These are phyloP conservation scores for Hordeum vulgare DNA, from an alignment of 176 grass and related monocot genomes.

Conservation along the genomic window DNA sequence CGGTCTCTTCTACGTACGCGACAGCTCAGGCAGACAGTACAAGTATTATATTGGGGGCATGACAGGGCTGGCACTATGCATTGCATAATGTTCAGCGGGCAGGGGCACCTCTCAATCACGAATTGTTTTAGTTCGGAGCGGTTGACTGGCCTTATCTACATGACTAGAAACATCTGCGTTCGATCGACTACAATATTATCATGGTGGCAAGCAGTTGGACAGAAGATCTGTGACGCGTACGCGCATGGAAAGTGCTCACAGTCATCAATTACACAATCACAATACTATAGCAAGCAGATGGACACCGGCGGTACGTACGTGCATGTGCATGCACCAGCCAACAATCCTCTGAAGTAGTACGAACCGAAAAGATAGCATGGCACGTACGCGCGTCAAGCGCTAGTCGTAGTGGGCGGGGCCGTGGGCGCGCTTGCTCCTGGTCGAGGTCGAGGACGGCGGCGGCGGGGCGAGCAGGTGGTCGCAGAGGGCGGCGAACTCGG, in stretches of 20 bases:
- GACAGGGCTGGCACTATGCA: neutral
- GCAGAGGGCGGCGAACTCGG: constrained; percentile 43
- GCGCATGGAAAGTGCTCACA: neutral
- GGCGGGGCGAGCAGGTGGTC: constrained; percentile 1
- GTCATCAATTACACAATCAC: neutral
- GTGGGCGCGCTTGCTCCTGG: neutral
- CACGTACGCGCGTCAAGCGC: neutral
- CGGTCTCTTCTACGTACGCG: no score
- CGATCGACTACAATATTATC: neutral
- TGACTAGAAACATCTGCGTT: neutral
- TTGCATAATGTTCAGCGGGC: neutral
- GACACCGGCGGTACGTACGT: no score
- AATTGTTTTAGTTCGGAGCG: neutral
- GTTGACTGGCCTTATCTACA: neutral
- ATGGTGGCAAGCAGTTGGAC: neutral
- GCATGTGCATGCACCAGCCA: no score
- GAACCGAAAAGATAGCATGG: neutral
- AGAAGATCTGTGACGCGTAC: neutral
- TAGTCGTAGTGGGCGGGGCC: neutral
- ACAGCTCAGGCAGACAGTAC: neutral
- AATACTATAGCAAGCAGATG: no score
- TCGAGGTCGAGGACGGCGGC: neutral
- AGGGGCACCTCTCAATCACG: neutral
- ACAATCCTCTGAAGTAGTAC: neutral
- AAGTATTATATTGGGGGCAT: neutral